Evolutionary conservation across 345 rosid genomes (phyloP).

Genomic region (Physaria fendleri): DNA sequence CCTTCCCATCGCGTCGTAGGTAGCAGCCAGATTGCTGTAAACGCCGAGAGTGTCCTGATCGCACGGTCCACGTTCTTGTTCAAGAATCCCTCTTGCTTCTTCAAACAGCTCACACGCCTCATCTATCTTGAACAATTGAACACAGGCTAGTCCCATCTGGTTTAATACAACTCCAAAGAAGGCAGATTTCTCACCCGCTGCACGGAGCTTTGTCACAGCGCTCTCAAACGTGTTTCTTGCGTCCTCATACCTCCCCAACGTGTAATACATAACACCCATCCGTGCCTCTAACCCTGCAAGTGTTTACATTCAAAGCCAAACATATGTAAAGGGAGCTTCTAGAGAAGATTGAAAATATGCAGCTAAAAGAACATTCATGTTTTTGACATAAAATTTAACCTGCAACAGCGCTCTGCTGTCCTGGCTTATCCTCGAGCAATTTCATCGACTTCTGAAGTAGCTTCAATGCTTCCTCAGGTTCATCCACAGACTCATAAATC

Average conservation of each 20-base stretch:
- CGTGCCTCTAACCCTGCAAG: constrained; percentile 80
- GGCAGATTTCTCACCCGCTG: constrained; percentile 90
- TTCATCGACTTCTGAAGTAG: constrained; percentile 90
- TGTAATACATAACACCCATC: constrained; percentile 97
- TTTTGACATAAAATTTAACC: neutral
- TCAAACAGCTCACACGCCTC: constrained; percentile 93
- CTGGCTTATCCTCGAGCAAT: constrained; percentile 91
- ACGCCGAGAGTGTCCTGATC: constrained; percentile 97
- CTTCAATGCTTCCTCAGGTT: constrained; percentile 97
- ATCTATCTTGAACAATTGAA: constrained; percentile 92
- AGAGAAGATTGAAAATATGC: neutral
- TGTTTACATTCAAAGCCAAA: neutral
- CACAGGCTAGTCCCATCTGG: constrained; percentile 99
- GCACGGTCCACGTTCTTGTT: constrained; percentile 89
- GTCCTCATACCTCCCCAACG: constrained; percentile 83
- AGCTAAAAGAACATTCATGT: neutral
- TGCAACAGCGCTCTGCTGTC: constrained; percentile 93
- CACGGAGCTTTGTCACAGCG: constrained; percentile 74
- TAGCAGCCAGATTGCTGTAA: constrained; percentile 97
- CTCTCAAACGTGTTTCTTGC: constrained; percentile 82
- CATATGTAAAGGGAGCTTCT: neutral
- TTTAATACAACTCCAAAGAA: constrained; percentile 95
- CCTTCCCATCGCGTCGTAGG: constrained; percentile 99
- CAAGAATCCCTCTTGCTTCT: constrained; percentile 84
- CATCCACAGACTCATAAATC: constrained; percentile 92